Base-by-base conservation (phyloP, 192 early-diverging fungal genomes). In the Linnemannia hyalina region DNA sequence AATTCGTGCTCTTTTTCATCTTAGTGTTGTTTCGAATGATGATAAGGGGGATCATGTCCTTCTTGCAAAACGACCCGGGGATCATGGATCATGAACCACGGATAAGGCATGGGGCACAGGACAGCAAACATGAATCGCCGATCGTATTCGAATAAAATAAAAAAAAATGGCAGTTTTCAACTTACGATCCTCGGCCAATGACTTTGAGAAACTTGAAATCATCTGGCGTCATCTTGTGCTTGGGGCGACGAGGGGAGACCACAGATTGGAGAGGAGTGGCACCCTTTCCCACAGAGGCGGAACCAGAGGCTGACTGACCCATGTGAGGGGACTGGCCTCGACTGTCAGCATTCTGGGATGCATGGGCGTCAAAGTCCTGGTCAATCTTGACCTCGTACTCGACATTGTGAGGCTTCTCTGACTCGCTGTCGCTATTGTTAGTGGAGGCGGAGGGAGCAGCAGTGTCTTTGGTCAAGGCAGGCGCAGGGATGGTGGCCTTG, bases 161-260 rank as follows among this genome's bases (percentile, higher is more conserved):
- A 76, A 26, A 36, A 41, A 26, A 65, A 9, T 7, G n/a, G 26
- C 35, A 68, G 41, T 20, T 52, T 52, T n/a, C 6, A 57, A 89
- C 90, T 90, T 90, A 91, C 89, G 91, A 87, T 82, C 91, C 91
- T 70, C 89, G 80, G 3, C 91, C 91, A 73, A 92, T 83, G 16
- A 92, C 77, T 60, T 92, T 92, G 46, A 92, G 73, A 80, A 85
- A 79, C 71, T 89, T 88, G 87, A 92, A 92, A 68, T 92, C 91
- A 71, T 88, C 88, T 68, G 87, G 80, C 29, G 79, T 74, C 65
- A 92, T 88, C 71, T 90, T 92, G 65, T 88, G 78, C 40, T 71
- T 79, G 29, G 84, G 84, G 57, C 79, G 75, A 46, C 84, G 84
- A n/a, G 84, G 84, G 20, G 84, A 86, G 6, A 71, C 68, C 13